A percentile compares a stretch with the other conserved stretches of the same genome.
Conservation (phyloP, 768 basidiomycete species). For the Boletus bicolor region DNA sequence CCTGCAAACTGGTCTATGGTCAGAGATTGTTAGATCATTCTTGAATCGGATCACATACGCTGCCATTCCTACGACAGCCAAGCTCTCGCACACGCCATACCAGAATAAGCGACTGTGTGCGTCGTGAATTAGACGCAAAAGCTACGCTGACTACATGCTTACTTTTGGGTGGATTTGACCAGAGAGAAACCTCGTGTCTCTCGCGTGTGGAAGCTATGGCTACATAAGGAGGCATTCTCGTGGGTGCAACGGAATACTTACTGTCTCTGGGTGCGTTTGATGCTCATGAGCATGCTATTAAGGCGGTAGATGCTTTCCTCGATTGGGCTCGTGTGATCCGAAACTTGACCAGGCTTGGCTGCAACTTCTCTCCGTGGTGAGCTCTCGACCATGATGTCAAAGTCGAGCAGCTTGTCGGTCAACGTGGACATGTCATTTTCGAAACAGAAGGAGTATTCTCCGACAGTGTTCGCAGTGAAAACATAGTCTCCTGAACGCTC, state of each 20-base stretch:
- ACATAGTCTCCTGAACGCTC: conserved; percentile 98
- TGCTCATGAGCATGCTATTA: conserved; percentile 80
- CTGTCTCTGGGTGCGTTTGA: conserved; percentile 94
- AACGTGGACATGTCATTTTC: conserved; percentile 96
- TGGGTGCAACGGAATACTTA: conserved; percentile 39
- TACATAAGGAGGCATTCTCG: conserved; percentile 1
- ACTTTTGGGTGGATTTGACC: conserved; percentile 90
- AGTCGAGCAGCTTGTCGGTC: conserved; percentile 91
- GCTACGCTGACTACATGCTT: conserved; percentile 5
- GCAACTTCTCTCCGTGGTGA: conserved; percentile 90
- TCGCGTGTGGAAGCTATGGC: conserved; percentile 81
- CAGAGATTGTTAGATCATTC: conserved; percentile 8
- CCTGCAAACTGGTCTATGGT: conserved; percentile 60
- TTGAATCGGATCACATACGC: conserved; percentile 50
- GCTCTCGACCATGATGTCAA: conserved; percentile 98
- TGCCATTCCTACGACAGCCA: conserved; percentile 82
- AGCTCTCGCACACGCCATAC: conserved; percentile 82
- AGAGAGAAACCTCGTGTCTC: conserved; percentile 93
- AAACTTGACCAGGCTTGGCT: conserved; percentile 81
- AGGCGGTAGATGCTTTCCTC: conserved; percentile 96
- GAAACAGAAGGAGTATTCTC: conserved; percentile 95
- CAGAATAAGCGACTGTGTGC: conserved; percentile 80
- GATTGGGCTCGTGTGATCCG: conserved; percentile 88
- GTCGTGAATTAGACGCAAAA: not conserved
- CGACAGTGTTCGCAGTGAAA: conserved; percentile 86